phyloP scores from a whole-genome alignment of 1,284 basidiomycete genomes.

The Psilocybe mexicana region DNA sequence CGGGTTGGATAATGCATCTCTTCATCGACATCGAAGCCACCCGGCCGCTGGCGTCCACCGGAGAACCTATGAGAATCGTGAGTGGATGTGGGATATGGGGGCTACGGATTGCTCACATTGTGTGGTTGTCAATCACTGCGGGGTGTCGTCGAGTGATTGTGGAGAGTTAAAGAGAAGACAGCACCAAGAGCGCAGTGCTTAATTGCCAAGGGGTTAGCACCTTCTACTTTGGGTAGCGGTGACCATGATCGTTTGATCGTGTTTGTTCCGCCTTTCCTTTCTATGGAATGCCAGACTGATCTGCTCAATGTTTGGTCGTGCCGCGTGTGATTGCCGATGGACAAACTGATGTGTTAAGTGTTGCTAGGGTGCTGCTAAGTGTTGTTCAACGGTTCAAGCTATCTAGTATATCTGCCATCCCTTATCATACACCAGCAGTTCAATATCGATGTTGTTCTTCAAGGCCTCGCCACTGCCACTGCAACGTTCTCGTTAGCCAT shows the following conservation, averaged over 20 bases:
- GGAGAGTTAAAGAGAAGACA: not conserved
- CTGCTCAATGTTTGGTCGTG: too few species aligned
- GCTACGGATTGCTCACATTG: slow-evolving; percentile 7
- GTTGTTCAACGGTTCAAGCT: too few species aligned
- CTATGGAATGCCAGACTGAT: too few species aligned
- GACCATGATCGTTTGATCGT: slow-evolving; percentile 13
- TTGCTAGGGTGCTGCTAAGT: too few species aligned
- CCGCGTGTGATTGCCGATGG: too few species aligned
- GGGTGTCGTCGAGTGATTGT: not conserved
- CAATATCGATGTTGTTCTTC: too few species aligned
- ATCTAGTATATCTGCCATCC: too few species aligned
- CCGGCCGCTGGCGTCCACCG: slow-evolving; percentile 34
- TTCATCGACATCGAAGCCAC: slow-evolving; percentile 66
- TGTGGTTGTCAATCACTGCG: not conserved
- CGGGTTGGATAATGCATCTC: slow-evolving; percentile 91
- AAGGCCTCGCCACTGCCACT: too few species aligned
- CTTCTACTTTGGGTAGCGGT: not conserved
- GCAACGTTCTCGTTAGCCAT: too few species aligned
- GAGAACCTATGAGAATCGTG: slow-evolving; percentile 22
- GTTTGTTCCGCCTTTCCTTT: slow-evolving; percentile 13
- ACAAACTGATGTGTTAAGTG: too few species aligned
- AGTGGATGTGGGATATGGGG: not conserved
- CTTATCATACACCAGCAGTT: too few species aligned
- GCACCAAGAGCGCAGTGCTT: slow-evolving; percentile 5
- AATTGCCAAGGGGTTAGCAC: not conserved